Evolutionary conservation across 2,329 filamentous ascomycete genomes (phyloP).

Genomic region (Diaporthe eres): DNA sequence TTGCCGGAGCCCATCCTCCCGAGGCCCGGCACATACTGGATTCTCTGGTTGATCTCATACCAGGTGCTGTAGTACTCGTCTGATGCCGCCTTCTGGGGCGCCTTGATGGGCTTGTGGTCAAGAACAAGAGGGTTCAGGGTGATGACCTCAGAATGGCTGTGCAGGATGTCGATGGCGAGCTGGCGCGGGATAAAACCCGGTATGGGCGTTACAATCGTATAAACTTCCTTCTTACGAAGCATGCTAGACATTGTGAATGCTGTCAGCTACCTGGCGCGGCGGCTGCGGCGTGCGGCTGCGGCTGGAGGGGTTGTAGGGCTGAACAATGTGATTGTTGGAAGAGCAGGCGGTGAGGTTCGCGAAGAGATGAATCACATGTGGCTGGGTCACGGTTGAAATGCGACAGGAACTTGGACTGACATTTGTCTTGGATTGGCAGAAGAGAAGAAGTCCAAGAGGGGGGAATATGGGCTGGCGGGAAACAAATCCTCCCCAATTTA

Average conservation of each 20-base stretch:
- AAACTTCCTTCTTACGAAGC: constrained; percentile 74
- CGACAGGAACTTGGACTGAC: constrained; percentile 23
- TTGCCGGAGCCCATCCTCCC: constrained; percentile 75
- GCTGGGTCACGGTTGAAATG: constrained; percentile 19
- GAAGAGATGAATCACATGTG: constrained; percentile 30
- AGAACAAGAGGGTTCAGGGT: constrained; percentile 79
- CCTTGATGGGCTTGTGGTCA: constrained; percentile 73
- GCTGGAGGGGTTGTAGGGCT: not conserved
- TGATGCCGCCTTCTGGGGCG: constrained; percentile 75
- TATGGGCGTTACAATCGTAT: constrained; percentile 79
- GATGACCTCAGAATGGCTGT: constrained; percentile 79
- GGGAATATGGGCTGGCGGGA: not conserved
- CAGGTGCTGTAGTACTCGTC: constrained; percentile 82
- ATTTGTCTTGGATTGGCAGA: constrained; percentile 17
- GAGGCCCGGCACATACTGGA: constrained; percentile 77
- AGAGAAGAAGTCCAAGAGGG: not conserved
- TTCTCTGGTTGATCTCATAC: constrained; percentile 80
- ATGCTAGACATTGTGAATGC: constrained; percentile 51
- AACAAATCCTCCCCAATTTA: constrained; percentile 11
- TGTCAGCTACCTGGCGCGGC: constrained; percentile 33
- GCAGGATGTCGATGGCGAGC: constrained; percentile 79
- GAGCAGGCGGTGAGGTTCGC: not conserved
- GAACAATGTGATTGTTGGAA: constrained; percentile 3
- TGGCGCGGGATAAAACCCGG: constrained; percentile 79
- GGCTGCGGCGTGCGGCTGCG: constrained; percentile 2